Evolutionary conservation across 495 filamentous ascomycete genomes (phyloP).

Genomic region (Podospora comata): DNA sequence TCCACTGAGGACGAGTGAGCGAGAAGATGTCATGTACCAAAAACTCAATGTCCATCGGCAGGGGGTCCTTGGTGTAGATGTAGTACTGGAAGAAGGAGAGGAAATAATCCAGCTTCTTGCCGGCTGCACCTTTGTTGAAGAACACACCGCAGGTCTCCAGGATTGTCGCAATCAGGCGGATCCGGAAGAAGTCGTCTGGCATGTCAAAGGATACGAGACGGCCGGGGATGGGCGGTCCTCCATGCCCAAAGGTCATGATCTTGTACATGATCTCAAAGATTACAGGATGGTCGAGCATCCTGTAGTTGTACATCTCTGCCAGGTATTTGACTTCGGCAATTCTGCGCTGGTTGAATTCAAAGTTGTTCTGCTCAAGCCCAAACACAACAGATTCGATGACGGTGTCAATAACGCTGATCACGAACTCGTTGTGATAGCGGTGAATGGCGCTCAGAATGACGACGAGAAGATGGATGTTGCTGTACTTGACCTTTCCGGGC

Average conservation of each 20-base stretch:
- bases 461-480: slow-evolving; percentile 91
- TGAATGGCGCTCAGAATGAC: slow-evolving; percentile 86
- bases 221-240: slow-evolving; percentile 76
- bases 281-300: slow-evolving; percentile 92
- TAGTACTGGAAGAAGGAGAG: slow-evolving; percentile 98
- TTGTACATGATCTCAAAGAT: slow-evolving; percentile 95
- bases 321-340: slow-evolving; percentile 96
- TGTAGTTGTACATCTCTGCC: slow-evolving; percentile 96
- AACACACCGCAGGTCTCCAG: slow-evolving; percentile 95
- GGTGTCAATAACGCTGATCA: slow-evolving; percentile 83
- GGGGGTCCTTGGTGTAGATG: slow-evolving; percentile 82
- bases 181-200: slow-evolving; percentile 93
- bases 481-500: slow-evolving; percentile 94
- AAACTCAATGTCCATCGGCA: slow-evolving; percentile 98
- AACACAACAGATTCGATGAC: slow-evolving; percentile 82
- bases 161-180: slow-evolving; percentile 82
- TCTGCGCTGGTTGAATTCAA: slow-evolving; percentile 94
- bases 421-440: slow-evolving; percentile 87
- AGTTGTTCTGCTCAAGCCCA: slow-evolving; percentile 92
- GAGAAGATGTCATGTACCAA: slow-evolving; percentile 90
- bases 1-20: slow-evolving; percentile 84
- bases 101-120: slow-evolving; percentile 98
- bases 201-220: slow-evolving; percentile 71
- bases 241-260: slow-evolving; percentile 87
- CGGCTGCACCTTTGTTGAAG: slow-evolving; percentile 87